Evolutionary conservation across 2,329 filamentous ascomycete genomes (phyloP).

Genomic region (Pyricularia grisea): DNA sequence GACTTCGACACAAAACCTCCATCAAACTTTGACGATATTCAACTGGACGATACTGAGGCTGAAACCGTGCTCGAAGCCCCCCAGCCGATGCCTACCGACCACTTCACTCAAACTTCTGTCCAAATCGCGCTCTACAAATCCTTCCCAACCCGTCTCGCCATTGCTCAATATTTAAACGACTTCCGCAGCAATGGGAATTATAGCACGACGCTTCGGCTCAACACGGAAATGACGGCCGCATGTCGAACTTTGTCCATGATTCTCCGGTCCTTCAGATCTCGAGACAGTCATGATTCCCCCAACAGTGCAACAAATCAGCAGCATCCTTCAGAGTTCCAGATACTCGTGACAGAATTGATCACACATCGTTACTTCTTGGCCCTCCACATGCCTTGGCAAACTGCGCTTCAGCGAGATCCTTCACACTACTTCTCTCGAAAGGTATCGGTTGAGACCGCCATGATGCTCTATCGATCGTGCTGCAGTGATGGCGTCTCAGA

Average conservation of each 20-base stretch:
- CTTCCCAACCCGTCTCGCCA: constrained; percentile 30
- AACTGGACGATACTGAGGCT: constrained; percentile 22
- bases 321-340: constrained; percentile 26
- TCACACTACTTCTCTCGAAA: constrained; percentile 44
- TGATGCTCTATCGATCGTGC: constrained; percentile 20
- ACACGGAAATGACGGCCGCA: constrained; percentile 30
- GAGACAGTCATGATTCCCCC: constrained; percentile 5
- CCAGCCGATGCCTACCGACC: constrained; percentile 19
- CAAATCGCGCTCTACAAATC: constrained; percentile 35
- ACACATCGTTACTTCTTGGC: constrained; percentile 39
- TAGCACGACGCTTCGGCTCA: constrained; percentile 35
- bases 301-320: constrained; percentile 3
- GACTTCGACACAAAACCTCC: constrained; percentile 41
- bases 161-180: constrained; percentile 36
- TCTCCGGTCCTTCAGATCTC: constrained; percentile 17
- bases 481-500: not conserved
- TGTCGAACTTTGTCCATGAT: constrained; percentile 23
- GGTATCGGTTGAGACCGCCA: constrained; percentile 31
- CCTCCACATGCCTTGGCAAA: constrained; percentile 42
- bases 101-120: constrained; percentile 37
- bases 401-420: constrained; percentile 32
- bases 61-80: not conserved
- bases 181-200: constrained; percentile 32
- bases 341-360: constrained; percentile 30
- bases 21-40: constrained; percentile 39